phyloP scores from a whole-genome alignment of 148 eudicot species.

The Drosera capensis region DNA sequence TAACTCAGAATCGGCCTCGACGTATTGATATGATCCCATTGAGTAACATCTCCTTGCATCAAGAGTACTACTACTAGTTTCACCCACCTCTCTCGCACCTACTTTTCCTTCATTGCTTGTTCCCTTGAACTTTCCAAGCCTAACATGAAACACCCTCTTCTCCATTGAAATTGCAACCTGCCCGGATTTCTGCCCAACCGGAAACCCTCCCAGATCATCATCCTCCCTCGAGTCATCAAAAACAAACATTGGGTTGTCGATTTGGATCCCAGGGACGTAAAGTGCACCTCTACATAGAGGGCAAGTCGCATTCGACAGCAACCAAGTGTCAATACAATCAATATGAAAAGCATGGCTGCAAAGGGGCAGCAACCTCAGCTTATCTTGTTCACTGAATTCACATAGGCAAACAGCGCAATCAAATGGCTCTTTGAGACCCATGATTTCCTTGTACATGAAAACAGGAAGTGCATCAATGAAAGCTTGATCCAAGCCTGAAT shows the following conservation, averaged over 20 bases:
- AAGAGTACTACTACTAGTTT: slow-evolving; percentile 62
- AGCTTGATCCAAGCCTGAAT: slow-evolving; percentile 76
- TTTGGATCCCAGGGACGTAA: slow-evolving; percentile 33
- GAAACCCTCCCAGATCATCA: slow-evolving; percentile 21
- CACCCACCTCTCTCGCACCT: slow-evolving; percentile 34
- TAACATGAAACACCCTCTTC: slow-evolving; percentile 62
- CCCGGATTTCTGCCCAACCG: slow-evolving; percentile 16
- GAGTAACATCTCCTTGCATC: slow-evolving; percentile 91
- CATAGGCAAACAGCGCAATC: slow-evolving; percentile 87
- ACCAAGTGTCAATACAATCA: slow-evolving; percentile 86
- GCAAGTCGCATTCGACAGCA: slow-evolving; percentile 71
- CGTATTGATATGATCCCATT: slow-evolving; percentile 86
- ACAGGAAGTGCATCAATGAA: slow-evolving; percentile 75
- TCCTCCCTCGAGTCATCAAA: slow-evolving; percentile 34
- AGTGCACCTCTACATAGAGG: slow-evolving; percentile 84
- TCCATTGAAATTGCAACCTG: slow-evolving; percentile 19
- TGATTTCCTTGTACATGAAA: slow-evolving; percentile 50
- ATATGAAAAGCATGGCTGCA: slow-evolving; percentile 94
- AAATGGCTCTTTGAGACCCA: slow-evolving; percentile 68
- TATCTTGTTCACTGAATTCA: slow-evolving; percentile 55
- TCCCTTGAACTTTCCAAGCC: slow-evolving; percentile 67
- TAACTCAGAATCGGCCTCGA: slow-evolving; percentile 49
- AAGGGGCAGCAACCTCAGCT: slow-evolving; percentile 55
- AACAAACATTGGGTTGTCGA: slow-evolving; percentile 55
- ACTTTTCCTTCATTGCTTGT: slow-evolving; percentile 18